These are phyloP conservation scores for Cercospora sojina DNA, from an alignment of 2,329 filamentous ascomycete genomes.

Conservation along the genomic window DNA sequence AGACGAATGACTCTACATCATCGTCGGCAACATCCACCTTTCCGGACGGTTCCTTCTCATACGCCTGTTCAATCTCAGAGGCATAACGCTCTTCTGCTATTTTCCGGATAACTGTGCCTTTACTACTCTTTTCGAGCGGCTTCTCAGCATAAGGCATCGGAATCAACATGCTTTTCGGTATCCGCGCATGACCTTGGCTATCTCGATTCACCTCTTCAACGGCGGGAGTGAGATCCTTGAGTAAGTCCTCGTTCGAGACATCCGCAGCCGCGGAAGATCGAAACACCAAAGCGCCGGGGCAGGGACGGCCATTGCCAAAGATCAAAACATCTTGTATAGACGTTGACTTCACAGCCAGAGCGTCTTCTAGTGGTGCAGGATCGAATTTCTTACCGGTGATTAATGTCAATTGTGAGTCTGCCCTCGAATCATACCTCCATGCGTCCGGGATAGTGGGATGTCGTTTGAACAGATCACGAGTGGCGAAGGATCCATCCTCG, in stretches of 20 bases:
- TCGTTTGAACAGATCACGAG: constrained; percentile 60
- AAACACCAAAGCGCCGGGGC: constrained; percentile 59
- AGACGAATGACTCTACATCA: constrained; percentile 38
- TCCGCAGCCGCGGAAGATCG: constrained; percentile 37
- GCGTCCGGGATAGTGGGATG: constrained; percentile 54
- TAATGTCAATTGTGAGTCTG: constrained; percentile 62
- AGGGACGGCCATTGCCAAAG: constrained; percentile 59
- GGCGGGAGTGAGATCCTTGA: constrained; percentile 45
- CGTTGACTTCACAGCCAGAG: constrained; percentile 47
- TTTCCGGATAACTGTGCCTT: constrained; percentile 58
- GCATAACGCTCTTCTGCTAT: constrained; percentile 54
- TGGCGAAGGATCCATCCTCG: constrained; percentile 60
- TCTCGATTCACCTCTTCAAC: constrained; percentile 52
- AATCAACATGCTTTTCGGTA: constrained; percentile 54
- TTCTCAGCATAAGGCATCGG: constrained; percentile 42
- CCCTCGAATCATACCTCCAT: constrained; percentile 63
- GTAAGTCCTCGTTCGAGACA: constrained; percentile 41
- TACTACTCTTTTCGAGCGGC: constrained; percentile 59
- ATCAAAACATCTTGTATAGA: constrained; percentile 57
- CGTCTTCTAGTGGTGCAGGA: constrained; percentile 60
- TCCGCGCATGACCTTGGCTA: constrained; percentile 53
- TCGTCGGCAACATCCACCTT: constrained; percentile 35
- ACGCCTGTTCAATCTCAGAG: constrained; percentile 49
- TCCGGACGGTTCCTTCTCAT: constrained; percentile 36
- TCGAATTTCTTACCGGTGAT: constrained; percentile 70